These are phyloP conservation scores for Hypholoma fasciculare DNA, from an alignment of 768 basidiomycete genomes.

Conservation along the genomic window DNA sequence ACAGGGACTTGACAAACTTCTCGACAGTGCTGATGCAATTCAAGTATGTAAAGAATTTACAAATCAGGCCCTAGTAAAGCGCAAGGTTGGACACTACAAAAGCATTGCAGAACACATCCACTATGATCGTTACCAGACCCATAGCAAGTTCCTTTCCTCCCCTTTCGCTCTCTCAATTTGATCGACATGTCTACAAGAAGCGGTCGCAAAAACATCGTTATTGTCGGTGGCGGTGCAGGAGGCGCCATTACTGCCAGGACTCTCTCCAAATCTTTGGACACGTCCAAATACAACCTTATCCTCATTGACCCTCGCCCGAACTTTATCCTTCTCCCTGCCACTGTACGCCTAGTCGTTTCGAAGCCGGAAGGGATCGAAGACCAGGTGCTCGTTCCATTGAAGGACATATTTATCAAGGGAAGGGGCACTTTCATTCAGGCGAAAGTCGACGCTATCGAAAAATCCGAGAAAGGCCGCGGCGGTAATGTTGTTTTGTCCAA, in stretches of 20 bases:
- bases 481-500: constrained; percentile 45
- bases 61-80: neutral
- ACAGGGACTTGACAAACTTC: neutral
- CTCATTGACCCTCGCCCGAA: constrained; percentile 50
- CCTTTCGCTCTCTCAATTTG: neutral
- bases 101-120: neutral
- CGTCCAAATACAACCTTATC: constrained; percentile 42
- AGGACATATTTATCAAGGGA: constrained; percentile 41
- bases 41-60: neutral
- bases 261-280: constrained; percentile 48
- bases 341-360: constrained; percentile 48
- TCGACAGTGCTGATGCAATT: neutral
- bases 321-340: constrained; percentile 43
- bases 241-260: constrained; percentile 40
- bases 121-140: neutral
- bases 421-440: constrained; percentile 42
- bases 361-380: constrained; percentile 31
- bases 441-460: constrained; percentile 25
- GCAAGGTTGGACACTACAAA: neutral
- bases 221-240: constrained; percentile 55
- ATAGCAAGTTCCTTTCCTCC: neutral
- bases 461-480: constrained; percentile 25
- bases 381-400: constrained; percentile 40
- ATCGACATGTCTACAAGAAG: constrained; percentile 13
- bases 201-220: constrained; percentile 35